Evolutionary conservation across 2,329 filamentous ascomycete genomes (phyloP), one percentile per base, ranked within the genome.

Genomic region (Aspergillus fumigatus): DNA sequence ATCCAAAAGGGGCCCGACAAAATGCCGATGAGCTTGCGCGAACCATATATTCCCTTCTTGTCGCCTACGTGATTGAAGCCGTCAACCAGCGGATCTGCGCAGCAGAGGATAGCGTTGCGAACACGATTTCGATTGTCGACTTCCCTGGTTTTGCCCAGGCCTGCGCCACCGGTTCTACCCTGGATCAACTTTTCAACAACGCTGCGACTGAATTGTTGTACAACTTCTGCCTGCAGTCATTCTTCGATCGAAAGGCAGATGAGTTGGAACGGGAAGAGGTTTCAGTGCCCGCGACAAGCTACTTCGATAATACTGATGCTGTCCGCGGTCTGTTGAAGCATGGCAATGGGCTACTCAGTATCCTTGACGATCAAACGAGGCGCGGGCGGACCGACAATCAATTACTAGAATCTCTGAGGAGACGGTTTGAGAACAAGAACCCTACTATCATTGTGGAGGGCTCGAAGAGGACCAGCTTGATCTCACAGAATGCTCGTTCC

Each of bases 291-390:
- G 88, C 92, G 0, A 97, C 93, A 0, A 96, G 91, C 77, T 99
- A 97, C 74, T 99, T 97, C 66, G 94, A 99, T 75, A 99, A 97
- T 73, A 92, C 90, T 0, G 94, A 97, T 72, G 92, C 93, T 9
- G 92, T 97, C 59, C 91, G 89, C 67, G 93, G 92, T 11, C 81
- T 99, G 32, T 79, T 99, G 54, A 99, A 97, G 77, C 82, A 90
- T 55, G 91, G 92, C 26, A 97, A 97, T 67, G 94, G 94, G 48
- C 80, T 99, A 41, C 80, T 99, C 21, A 92, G 91, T 74, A 99
- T 99, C 61, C 80, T 99, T 0, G 94, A 99, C 69, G 94, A 99
- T 68, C 94, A 99, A 74, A 96, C 92, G 48, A 88, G 90, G 50
- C 89, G 93, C 53, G 89, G 93, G 65, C 88, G 92, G 68, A 90